These are phyloP conservation scores for Glonium stellatum DNA, from an alignment of 495 filamentous ascomycete species.

Conservation along the genomic window DNA sequence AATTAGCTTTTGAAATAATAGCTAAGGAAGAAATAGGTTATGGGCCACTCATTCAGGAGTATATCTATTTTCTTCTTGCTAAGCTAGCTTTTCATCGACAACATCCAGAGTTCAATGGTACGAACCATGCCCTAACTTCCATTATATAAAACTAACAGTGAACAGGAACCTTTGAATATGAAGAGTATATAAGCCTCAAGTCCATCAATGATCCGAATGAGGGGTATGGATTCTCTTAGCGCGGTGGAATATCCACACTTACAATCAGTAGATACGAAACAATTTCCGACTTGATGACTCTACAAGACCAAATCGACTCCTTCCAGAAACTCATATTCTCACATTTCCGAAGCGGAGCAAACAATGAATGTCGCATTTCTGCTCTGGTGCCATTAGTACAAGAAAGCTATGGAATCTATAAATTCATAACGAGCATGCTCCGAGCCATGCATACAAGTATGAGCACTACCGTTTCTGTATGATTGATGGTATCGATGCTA, in stretches of 20 bases:
- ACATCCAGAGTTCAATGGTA: slow-evolving; percentile 97
- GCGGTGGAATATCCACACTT: background rate
- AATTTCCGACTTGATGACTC: slow-evolving; percentile 88
- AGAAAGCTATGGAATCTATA: slow-evolving; percentile 88
- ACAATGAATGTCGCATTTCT: slow-evolving; percentile 95
- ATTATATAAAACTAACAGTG: background rate
- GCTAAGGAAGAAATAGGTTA: slow-evolving; percentile 54
- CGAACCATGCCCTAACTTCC: background rate
- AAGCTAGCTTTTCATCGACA: slow-evolving; percentile 92
- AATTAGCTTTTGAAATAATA: background rate
- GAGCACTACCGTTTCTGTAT: slow-evolving; percentile 24
- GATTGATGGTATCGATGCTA: slow-evolving; percentile 12
- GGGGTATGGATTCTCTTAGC: slow-evolving; percentile 44
- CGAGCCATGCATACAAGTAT: slow-evolving; percentile 90
- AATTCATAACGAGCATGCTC: slow-evolving; percentile 42
- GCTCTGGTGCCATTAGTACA: slow-evolving; percentile 88
- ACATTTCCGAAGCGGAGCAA: slow-evolving; percentile 79
- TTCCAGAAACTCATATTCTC: slow-evolving; percentile 98
- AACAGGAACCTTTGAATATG: slow-evolving; percentile 83
- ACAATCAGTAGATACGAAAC: slow-evolving; percentile 67
- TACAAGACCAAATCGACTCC: slow-evolving; percentile 95
- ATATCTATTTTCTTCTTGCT: slow-evolving; percentile 86
- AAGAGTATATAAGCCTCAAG: slow-evolving; percentile 97
- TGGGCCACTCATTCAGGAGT: slow-evolving; percentile 85
- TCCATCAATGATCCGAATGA: slow-evolving; percentile 98